These are phyloP conservation scores for Salix suchowensis DNA, from an alignment of 345 rosid species.

Conservation along the genomic window DNA sequence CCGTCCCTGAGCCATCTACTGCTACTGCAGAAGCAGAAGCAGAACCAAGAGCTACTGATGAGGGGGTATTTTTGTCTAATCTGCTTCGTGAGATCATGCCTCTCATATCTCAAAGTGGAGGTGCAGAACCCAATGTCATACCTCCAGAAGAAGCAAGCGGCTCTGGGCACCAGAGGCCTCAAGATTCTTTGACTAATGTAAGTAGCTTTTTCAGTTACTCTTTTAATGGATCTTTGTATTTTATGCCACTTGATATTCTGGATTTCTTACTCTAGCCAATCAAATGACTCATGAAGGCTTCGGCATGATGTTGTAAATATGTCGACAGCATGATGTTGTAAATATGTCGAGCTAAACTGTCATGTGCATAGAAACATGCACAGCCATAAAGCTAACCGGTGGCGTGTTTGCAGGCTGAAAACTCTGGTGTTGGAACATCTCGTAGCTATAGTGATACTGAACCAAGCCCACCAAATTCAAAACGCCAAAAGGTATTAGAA, in stretches of 20 bases:
- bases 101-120: constrained; percentile 35
- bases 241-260: neutral
- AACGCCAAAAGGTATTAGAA: constrained; percentile 55
- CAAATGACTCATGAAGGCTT: neutral
- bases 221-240: neutral
- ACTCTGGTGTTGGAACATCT: constrained; percentile 33
- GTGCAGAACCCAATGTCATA: constrained; percentile 18
- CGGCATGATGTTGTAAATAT: neutral
- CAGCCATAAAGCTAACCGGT: neutral
- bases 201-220: neutral
- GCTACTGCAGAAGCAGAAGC: constrained; percentile 33
- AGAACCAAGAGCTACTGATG: constrained; percentile 39
- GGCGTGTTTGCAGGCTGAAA: constrained; percentile 38
- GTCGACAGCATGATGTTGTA: neutral
- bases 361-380: neutral
- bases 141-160: constrained; percentile 23
- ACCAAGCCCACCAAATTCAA: constrained; percentile 36
- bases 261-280: neutral
- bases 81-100: constrained; percentile 69
- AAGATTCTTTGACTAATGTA: constrained; percentile 34
- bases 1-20: constrained; percentile 26
- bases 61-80: constrained; percentile 59
- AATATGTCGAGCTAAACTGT: neutral
- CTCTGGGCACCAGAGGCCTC: constrained; percentile 3
- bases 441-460: constrained; percentile 32